Evolutionary conservation across 1,284 basidiomycete genomes (phyloP), one percentile per base, ranked within the genome.

Genomic region (Trichosporon faecale): DNA sequence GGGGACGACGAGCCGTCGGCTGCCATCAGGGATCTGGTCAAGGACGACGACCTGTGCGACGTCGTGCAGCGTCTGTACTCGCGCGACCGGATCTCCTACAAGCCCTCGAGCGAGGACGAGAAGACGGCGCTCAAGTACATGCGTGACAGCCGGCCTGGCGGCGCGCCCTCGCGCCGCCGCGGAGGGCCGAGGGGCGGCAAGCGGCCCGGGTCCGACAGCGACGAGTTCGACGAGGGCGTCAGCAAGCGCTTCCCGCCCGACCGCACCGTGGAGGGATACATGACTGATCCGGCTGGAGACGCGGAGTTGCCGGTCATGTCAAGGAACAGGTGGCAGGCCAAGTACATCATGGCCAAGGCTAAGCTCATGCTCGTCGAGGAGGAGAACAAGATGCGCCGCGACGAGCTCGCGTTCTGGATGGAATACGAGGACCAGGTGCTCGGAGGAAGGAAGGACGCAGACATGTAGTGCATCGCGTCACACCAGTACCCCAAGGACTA

Each of bases 361-460:
- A 80, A 81, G 68, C 73, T 82, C 71, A 81, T 82, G 81, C 74
- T 82, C 68, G 76, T 80, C 12, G 78, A 79, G 29, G 81, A 82
- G 68, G 81, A 82, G 73, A 81, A 80, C 73, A 69, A 68, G 61
- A 80, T 81, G 79, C 73, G 81, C 66, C 66, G 76, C 25, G 68
- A 69, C 55, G 77, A 80, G 67, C 64, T 80, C 29, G 64, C 55
- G 44, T 73, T 73, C 35, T 70, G 72, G 68, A 40, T 72, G 61
- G 66, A 49, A 14, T 65, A 65, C 67, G 76, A 75, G 69, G 66
- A 66, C 35, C 68, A 66, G 23, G 31, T 69, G n/a, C 60, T 72
- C 5, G 66, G 68, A 44, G 18, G 40, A 12, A 3, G 21, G 33
- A 0, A 40, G 18, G 63, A 40, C 23, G 63, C 11, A 0, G 35